A percentile compares a stretch with the other conserved stretches of the same genome.
Conservation (phyloP, 2,329 filamentous ascomycete genomes). For the Didymella sp. region DNA sequence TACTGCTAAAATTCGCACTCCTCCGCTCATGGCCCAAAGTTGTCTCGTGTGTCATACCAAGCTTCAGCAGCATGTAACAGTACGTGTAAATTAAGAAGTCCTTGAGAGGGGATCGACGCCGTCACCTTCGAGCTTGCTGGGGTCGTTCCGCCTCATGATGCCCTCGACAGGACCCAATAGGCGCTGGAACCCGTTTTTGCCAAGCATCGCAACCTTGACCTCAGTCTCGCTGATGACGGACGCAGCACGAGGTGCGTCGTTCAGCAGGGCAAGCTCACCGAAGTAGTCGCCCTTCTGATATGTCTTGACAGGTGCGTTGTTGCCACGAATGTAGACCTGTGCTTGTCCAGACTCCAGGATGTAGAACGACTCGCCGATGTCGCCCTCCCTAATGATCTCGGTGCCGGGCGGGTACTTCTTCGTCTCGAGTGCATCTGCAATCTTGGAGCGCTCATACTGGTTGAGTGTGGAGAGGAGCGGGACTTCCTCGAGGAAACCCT, state of each 20-base stretch:
- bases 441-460: slow-evolving; percentile 93
- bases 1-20: slow-evolving; percentile 7
- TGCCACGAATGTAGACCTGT: slow-evolving; percentile 81
- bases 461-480: slow-evolving; percentile 83
- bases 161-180: slow-evolving; percentile 91
- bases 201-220: slow-evolving; percentile 90
- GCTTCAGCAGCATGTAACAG: neutral
- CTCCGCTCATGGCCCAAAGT: slow-evolving; percentile 1
- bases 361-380: slow-evolving; percentile 90
- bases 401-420: slow-evolving; percentile 80
- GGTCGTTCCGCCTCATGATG: slow-evolving; percentile 83
- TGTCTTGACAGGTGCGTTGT: slow-evolving; percentile 72
- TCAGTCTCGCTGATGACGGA: slow-evolving; percentile 84
- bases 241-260: slow-evolving; percentile 91
- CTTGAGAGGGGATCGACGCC: slow-evolving; percentile 68
- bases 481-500: slow-evolving; percentile 94
- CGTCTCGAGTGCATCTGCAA: slow-evolving; percentile 93
- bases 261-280: slow-evolving; percentile 90
- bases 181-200: slow-evolving; percentile 93
- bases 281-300: slow-evolving; percentile 97
- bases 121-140: slow-evolving; percentile 51
- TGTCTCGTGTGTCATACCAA: slow-evolving; percentile 2
- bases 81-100: slow-evolving; percentile 23
- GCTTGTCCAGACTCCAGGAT: slow-evolving; percentile 87
- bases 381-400: slow-evolving; percentile 90